Conservation (phyloP, 176 grass and related monocot species). For the Alopecurus myosuroides region DNA sequence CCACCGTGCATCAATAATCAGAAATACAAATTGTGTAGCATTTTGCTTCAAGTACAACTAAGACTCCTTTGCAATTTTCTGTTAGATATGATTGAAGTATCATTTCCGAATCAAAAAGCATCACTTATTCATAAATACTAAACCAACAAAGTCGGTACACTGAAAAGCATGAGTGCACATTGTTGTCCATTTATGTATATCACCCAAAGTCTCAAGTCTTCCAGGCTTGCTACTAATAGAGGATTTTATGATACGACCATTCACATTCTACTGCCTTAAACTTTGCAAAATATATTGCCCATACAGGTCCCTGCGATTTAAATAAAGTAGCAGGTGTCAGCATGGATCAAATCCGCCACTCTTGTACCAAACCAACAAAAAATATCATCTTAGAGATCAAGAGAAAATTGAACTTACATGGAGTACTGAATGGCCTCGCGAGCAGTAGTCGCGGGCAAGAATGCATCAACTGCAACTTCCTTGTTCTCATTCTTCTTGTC, state of each 20-base stretch:
- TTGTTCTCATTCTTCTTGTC: constrained; percentile 83
- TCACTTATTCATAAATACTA: not conserved
- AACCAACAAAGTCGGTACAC: not conserved
- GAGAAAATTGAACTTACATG: constrained; percentile 32
- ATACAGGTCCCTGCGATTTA: constrained; percentile 46
- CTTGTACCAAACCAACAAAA: not conserved
- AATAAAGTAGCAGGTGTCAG: not conserved
- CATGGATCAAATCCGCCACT: not conserved
- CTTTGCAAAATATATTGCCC: constrained; percentile 57
- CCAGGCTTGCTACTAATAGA: not conserved
- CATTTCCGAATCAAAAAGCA: not conserved
- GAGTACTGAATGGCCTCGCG: constrained; percentile 68
- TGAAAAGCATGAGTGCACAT: not conserved
- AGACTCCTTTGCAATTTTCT: not conserved
- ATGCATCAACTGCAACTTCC: constrained; percentile 58
- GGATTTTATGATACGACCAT: not conserved
- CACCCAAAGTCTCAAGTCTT: not conserved
- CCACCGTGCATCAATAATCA: not conserved
- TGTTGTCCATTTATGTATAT: not conserved
- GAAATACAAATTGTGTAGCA: not conserved
- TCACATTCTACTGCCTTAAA: constrained; percentile 36
- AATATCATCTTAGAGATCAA: not conserved
- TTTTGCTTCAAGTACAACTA: not conserved
- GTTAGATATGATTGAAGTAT: not conserved
- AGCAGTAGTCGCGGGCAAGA: constrained; percentile 48